Evolutionary conservation across 2,329 filamentous ascomycete species (phyloP).

Genomic region (Thelonectria olida): DNA sequence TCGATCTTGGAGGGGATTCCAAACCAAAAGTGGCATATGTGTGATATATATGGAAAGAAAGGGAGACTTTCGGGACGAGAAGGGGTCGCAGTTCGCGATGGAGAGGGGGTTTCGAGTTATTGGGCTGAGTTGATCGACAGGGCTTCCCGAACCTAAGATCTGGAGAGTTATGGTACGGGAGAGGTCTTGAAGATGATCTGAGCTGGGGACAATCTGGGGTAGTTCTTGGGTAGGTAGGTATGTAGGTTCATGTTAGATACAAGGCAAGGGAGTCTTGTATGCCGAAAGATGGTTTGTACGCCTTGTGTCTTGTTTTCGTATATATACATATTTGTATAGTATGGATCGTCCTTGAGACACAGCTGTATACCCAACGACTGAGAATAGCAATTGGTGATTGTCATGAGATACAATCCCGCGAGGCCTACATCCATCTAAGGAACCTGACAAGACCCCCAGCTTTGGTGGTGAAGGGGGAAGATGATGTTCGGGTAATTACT

Average conservation of each 20-base stretch:
- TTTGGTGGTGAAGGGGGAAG: neutral
- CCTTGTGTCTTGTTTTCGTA: too few relatives aligned
- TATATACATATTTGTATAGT: too few relatives aligned
- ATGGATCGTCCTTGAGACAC: too few relatives aligned
- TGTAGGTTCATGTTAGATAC: too few relatives aligned
- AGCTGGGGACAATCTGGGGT: too few relatives aligned
- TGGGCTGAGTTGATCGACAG: constrained; percentile 12
- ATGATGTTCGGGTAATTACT: neutral
- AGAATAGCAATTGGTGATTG: too few relatives aligned
- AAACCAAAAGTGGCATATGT: neutral
- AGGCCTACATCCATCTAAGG: too few relatives aligned
- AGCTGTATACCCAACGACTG: too few relatives aligned
- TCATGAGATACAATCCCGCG: too few relatives aligned
- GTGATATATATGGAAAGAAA: neutral
- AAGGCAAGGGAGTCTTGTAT: too few relatives aligned
- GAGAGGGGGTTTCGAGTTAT: neutral
- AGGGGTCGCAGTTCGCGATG: neutral
- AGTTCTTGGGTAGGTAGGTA: too few relatives aligned
- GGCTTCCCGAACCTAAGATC: constrained; percentile 3
- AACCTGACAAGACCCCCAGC: neutral
- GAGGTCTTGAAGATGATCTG: neutral
- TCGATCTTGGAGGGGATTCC: neutral
- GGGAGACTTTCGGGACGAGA: neutral
- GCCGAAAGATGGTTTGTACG: too few relatives aligned
- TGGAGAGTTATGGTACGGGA: neutral